Base-by-base conservation (phyloP, 139 green algal species). In the Chlorella sp. region DNA sequence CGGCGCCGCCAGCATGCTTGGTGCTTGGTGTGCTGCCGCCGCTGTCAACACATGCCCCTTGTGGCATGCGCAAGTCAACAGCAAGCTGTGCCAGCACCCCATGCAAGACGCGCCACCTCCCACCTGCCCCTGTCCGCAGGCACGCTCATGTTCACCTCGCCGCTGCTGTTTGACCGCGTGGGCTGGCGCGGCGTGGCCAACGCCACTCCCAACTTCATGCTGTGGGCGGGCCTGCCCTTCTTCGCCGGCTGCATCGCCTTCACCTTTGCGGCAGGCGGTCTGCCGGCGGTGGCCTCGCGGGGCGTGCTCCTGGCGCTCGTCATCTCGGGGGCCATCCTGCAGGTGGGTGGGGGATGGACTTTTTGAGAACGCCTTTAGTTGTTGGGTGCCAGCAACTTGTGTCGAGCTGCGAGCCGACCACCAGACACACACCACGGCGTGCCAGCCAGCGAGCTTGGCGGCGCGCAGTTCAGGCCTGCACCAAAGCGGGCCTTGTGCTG, bases 131-230 rank as follows among this genome's bases (percentile, higher is more conserved):
- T 30, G 14, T 34, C 36, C 48, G 81, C 81, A 85, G 89, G 92
- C 30, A 81, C 83, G 26, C 84, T 96, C 41, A 98, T 98, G 95
- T 80, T 97, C 72, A n/a, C 90, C 11, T 95, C 92, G 0, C 95
- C 96, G 9, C 81, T 94, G 64, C 84, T 99, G 56, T 99, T 99
- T 86, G 86, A 91, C 30, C 79, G 87, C 26, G 72, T 96, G 78
- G 93, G 93, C 19, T 98, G 95, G 95, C 75, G 69, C 17, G 94
- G 94, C 43, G 94, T 98, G 24, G 95, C 95, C 32, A 76, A 81
- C 36, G 87, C 92, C 28, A 98, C 95, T 3, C 95, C 95, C 28
- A 86, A 54, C 54, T 88, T 95, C 70, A 91, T 94, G 87, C 60
- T 92, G 8, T 88, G n/a, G 58, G 85, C 86, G 8, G 88, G 91